Conservation (phyloP, 2,329 filamentous ascomycete species). For the Aureobasidium vineae region DNA sequence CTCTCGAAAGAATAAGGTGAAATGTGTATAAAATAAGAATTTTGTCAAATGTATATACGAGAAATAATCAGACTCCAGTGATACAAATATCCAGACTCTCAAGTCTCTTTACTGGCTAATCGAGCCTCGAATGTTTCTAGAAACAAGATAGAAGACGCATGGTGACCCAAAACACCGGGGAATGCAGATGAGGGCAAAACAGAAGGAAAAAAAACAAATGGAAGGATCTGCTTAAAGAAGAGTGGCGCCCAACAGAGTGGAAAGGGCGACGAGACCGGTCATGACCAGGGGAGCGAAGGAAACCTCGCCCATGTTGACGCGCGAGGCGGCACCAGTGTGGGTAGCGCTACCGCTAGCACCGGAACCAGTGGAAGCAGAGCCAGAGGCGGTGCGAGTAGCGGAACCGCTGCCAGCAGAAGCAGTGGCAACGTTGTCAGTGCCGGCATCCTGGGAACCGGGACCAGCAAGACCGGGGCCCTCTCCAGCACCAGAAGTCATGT, state of each 20-base stretch:
- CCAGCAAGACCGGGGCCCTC: slow-evolving; percentile 56
- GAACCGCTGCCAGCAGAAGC: slow-evolving; percentile 53
- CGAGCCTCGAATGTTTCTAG: not conserved
- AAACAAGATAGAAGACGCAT: slow-evolving; percentile 3
- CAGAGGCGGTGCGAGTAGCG: slow-evolving; percentile 42
- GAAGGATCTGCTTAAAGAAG: slow-evolving; percentile 38
- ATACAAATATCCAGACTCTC: not conserved
- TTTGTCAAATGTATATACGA: slow-evolving; percentile 5
- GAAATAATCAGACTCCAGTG: not conserved
- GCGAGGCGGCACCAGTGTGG: slow-evolving; percentile 32
- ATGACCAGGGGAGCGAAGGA: slow-evolving; percentile 53
- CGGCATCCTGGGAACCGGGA: slow-evolving; percentile 56
- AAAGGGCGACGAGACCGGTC: slow-evolving; percentile 52
- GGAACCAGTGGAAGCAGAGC: slow-evolving; percentile 34
- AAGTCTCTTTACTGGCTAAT: not conserved
- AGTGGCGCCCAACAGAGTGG: slow-evolving; percentile 54
- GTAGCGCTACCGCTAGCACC: slow-evolving; percentile 27
- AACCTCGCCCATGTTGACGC: slow-evolving; percentile 46
- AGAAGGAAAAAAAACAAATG: not conserved
- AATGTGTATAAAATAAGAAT: not conserved
- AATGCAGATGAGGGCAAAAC: slow-evolving; percentile 7
- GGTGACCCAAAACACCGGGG: slow-evolving; percentile 14
- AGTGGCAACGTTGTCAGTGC: slow-evolving; percentile 50
- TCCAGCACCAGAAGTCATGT: slow-evolving; percentile 59
- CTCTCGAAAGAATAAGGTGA: not conserved